These are phyloP conservation scores for Termitomyces sp. DNA, from an alignment of 768 basidiomycete species.

Conservation along the genomic window DNA sequence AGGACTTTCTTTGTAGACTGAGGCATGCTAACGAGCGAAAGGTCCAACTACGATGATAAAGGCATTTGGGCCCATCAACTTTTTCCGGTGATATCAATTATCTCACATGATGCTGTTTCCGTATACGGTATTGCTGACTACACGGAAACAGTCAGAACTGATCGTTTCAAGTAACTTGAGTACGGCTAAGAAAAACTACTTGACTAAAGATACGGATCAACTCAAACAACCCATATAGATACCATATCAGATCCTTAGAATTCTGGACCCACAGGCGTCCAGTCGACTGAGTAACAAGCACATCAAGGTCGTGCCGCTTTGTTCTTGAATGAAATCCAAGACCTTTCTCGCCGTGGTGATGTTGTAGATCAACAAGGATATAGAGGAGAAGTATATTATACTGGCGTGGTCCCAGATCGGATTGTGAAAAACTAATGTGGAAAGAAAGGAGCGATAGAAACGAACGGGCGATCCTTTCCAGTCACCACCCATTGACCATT, in stretches of 20 bases:
- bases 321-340: not conserved
- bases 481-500: not conserved
- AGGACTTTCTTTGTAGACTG: constrained; percentile 36
- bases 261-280: not conserved
- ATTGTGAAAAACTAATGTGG: not conserved
- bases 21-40: constrained; percentile 10
- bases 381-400: no score
- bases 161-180: not conserved
- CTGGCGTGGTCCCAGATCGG: no score
- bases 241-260: not conserved
- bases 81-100: constrained; percentile 3
- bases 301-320: not conserved
- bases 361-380: not conserved
- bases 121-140: not conserved
- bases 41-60: not conserved
- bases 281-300: not conserved
- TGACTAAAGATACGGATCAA: not conserved
- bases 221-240: not conserved
- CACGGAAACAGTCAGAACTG: not conserved
- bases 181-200: not conserved
- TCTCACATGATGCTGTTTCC: constrained; percentile 3
- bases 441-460: constrained; percentile 3
- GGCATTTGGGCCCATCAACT: constrained; percentile 3
- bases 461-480: constrained; percentile 2
- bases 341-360: not conserved